Base-by-base conservation (phyloP, 306 rosid genomes). In the Lathyrus sativus region DNA sequence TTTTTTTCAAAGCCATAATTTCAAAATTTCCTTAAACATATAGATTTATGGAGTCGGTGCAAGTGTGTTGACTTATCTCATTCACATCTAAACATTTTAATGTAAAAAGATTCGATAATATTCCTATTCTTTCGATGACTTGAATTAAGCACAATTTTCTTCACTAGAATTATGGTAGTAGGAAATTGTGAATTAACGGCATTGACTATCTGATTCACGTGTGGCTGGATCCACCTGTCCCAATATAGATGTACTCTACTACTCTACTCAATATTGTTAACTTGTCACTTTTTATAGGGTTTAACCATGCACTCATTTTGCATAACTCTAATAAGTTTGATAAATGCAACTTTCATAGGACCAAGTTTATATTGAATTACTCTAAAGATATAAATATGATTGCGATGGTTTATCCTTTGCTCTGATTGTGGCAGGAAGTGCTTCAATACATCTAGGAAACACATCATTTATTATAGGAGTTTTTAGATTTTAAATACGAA, bases 181-280 rank as follows among this genome's bases (percentile, higher is more conserved):
- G 57, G 73, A 70, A 43, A n/a, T 65, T 74, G 82, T 70, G 83
- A 74, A 78, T 74, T 45, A 14, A 65, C 58, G 70, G 75, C 85
- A 66, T 75, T 78, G 78, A 74, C 83, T 61, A 41, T 66, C 31
- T 37, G 9, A 70, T 74, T 78, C 85, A 82, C 85, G 83, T 82
- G 85, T 66, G 83, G 62, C 29, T 72, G 49, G 9, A 50, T 49
- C 79, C 67, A 81, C 59, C 44, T 68, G 67, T 71, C 71, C 67
- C 22, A 66, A 15, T 68, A 28, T 44, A 68, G 29, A 14, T 65
- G 24, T 19, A 24, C 26, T 24, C 26, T 24, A 24, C 26, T 42
- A 71, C 58, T 59, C 14, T 35, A 43, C 8, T 62, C 31, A 43
- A 18, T 65, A 42, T 71, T 65, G 68, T 76, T 57, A 65, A 74